Percentiles rank a stretch among this genome's conserved stretches.
Conservation (phyloP, 2,329 filamentous ascomycete species). For the Cyanodermella asteris region DNA sequence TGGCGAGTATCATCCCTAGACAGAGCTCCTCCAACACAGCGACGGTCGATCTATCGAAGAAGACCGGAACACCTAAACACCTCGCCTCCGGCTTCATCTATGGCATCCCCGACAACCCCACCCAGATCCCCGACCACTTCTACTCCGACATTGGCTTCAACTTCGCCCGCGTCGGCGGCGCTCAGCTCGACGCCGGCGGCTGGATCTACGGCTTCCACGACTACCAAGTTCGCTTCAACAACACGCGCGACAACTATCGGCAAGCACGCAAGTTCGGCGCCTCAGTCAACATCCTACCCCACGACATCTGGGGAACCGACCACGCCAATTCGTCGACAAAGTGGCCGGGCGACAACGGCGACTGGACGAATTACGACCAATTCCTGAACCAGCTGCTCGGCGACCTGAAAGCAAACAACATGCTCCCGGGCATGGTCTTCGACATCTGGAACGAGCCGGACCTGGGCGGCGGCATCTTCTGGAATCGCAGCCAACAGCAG, state of each 20-base stretch:
- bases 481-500: conserved; percentile 16
- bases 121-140: conserved; percentile 19
- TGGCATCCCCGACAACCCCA: conserved; percentile 18
- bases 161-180: conserved; percentile 20
- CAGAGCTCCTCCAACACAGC: too few species aligned
- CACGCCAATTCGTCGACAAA: conserved; percentile 17
- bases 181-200: conserved; percentile 16
- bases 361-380: conserved; percentile 21
- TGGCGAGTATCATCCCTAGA: too few species aligned
- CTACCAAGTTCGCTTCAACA: conserved; percentile 20
- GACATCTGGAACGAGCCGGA: conserved; percentile 36
- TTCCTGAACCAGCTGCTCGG: conserved; percentile 7
- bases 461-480: conserved; percentile 15
- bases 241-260: conserved; percentile 23
- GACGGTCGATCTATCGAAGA: conserved; percentile 14
- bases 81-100: conserved; percentile 23
- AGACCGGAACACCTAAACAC: conserved; percentile 14
- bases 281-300: conserved; percentile 23
- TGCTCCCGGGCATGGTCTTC: conserved; percentile 17
- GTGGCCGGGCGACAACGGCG: conserved; percentile 27
- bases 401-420: conserved; percentile 10
- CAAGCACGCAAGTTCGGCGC: conserved; percentile 21
- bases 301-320: conserved; percentile 28
- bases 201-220: conserved; percentile 19
- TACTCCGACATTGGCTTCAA: conserved; percentile 20